These are phyloP conservation scores for Triangularia verruculosa DNA, from an alignment of 2,329 filamentous ascomycete genomes.

Conservation along the genomic window DNA sequence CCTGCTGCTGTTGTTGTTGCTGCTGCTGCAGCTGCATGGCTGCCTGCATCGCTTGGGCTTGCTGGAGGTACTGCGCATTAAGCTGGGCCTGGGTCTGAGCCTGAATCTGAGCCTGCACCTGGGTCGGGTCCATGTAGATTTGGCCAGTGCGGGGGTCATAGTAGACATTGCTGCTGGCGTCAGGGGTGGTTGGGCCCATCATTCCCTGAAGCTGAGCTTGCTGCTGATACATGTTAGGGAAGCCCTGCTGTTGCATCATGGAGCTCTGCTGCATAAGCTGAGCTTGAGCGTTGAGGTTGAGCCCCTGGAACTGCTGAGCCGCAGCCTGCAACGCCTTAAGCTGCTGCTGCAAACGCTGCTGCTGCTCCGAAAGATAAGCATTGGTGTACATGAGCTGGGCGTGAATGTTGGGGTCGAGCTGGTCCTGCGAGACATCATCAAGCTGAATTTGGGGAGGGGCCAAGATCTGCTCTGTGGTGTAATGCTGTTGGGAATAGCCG, in stretches of 20 bases:
- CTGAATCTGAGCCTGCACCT: constrained; percentile 31
- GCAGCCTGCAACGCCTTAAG: constrained; percentile 78
- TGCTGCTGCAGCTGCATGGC: constrained; percentile 40
- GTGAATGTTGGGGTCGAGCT: constrained; percentile 82
- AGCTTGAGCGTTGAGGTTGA: constrained; percentile 62
- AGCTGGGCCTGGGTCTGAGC: constrained; percentile 40
- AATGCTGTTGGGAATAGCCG: constrained; percentile 43
- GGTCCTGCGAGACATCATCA: constrained; percentile 63
- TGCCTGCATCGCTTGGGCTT: constrained; percentile 37
- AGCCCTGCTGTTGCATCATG: constrained; percentile 45
- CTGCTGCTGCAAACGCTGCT: constrained; percentile 93
- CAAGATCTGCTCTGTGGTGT: constrained; percentile 85
- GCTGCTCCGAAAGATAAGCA: constrained; percentile 87
- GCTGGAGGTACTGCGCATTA: constrained; percentile 47
- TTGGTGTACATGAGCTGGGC: constrained; percentile 89
- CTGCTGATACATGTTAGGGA: constrained; percentile 55
- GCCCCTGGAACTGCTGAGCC: constrained; percentile 75
- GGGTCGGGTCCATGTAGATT: constrained; percentile 71
- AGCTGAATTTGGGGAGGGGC: constrained; percentile 79
- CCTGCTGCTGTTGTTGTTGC: constrained; percentile 3
- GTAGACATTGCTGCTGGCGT: constrained; percentile 66
- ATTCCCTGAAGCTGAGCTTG: constrained; percentile 50
- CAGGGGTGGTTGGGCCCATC: constrained; percentile 51
- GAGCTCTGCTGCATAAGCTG: constrained; percentile 49
- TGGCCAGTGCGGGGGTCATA: constrained; percentile 86